Evolutionary conservation across 2,329 filamentous ascomycete species (phyloP), one percentile per base, ranked within the genome.

Genomic region (Cercospora zeina): DNA sequence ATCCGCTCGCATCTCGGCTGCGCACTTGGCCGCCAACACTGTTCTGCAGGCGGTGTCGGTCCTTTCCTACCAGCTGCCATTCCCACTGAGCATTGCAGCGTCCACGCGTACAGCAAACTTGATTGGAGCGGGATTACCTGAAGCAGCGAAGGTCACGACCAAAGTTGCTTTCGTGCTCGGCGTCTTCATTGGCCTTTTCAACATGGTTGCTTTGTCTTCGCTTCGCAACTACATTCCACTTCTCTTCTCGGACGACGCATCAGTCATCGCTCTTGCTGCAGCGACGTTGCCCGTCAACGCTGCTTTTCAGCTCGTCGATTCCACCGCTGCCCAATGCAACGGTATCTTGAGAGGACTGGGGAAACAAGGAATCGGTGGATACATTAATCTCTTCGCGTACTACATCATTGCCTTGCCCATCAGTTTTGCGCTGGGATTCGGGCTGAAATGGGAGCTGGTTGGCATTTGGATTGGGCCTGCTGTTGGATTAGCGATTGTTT

Each of bases 81-180:
- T 97, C 78, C 90, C 93, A 0, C 85, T 97, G 63, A 90, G 89
- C 33, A 93, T 97, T 62, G 93, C 93, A 2, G 87, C 89, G 0
- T 93, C 89, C 11, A 97, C 93, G 0, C 87, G 93, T 0, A 86
- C 97, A 13, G 93, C 93, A 16, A 97, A 97, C 70, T 79, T 97
- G 34, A 96, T 97, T 65, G 95, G 93, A 8, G 93, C 93, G 0
- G 89, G 88, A 0, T 82, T 97, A 10, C 87, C 90, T 2, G 87
- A 88, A 50, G 89, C 93, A 0, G 93, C 93, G 14, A 91, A 88
- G 73, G 89, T 85, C 2, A 89, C 89, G 0, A 89, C 89, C n/a
- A 87, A 85, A 75, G 92, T 96, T 60, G 88, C 86, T 3, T 82
- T 96, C 65, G 80, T 81, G 1, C 84, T 84, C 3, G 87, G 89